These are phyloP conservation scores for Exserohilum turcica DNA, from an alignment of 2,329 filamentous ascomycete species.

Conservation along the genomic window DNA sequence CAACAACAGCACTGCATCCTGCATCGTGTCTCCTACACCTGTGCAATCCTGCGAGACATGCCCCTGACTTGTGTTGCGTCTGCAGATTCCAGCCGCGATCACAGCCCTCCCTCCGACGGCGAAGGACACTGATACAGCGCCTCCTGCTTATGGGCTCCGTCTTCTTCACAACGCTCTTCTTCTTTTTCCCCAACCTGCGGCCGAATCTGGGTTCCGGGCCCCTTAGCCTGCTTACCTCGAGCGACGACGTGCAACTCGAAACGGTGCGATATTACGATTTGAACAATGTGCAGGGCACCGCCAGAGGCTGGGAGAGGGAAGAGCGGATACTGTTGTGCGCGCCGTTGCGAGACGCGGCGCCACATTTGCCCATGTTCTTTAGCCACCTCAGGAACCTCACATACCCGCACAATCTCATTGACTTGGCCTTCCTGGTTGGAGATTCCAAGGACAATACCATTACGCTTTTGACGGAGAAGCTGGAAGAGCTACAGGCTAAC, in stretches of 20 bases:
- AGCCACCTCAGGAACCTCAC: conserved; percentile 95
- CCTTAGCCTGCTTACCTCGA: conserved; percentile 70
- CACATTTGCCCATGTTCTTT: conserved; percentile 97
- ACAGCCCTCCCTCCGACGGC: conserved; percentile 72
- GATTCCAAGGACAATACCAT: conserved; percentile 95
- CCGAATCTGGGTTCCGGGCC: conserved; percentile 65
- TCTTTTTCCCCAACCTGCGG: conserved; percentile 77
- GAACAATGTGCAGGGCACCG: conserved; percentile 86
- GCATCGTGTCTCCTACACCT: conserved; percentile 25
- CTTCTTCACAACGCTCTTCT: conserved; percentile 66
- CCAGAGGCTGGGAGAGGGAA: conserved; percentile 92
- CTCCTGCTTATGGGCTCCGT: conserved; percentile 63
- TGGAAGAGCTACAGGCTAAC: conserved; percentile 80
- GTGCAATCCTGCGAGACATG: conserved; percentile 23
- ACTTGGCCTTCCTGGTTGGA: conserved; percentile 94
- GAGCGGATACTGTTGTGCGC: conserved; percentile 95
- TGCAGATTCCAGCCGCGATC: conserved; percentile 83
- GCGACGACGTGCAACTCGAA: conserved; percentile 79
- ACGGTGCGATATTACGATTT: conserved; percentile 98
- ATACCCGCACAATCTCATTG: conserved; percentile 94
- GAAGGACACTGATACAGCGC: conserved; percentile 73
- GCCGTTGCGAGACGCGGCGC: conserved; percentile 87
- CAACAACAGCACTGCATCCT: conserved; percentile 22
- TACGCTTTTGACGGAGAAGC: conserved; percentile 71
- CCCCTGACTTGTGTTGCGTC: conserved; percentile 40